Evolutionary conservation across 805 yeast species (phyloP), one percentile per base, ranked within the genome.

Genomic region (Ogataea naganishii): DNA sequence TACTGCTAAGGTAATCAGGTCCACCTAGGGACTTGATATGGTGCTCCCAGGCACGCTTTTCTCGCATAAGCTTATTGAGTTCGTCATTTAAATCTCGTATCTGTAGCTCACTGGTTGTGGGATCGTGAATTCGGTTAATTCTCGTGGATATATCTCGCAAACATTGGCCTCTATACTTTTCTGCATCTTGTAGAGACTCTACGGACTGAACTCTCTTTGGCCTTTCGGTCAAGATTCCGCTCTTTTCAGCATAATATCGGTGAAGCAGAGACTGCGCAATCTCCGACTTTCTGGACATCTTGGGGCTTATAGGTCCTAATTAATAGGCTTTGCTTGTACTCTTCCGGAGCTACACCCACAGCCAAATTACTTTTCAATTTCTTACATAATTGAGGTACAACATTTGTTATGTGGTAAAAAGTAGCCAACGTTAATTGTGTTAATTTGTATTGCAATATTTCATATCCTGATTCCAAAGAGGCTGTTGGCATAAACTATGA

Each of bases 231-330:
- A 33, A 42, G 27, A 12, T 61, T 58, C 39, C 69, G 5, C 74
- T 76, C 46, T 72, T 72, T 37, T 69, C 72, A 24, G 71, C 78
- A 30, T 80, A 78, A 46, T 65, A 76, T 27, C 85, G 60, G 40
- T 71, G 72, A 32, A 83, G 67, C 31, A 77, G 66, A 1, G 86
- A 71, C 48, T 80, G 81, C 4, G 89, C 78, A 45, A 77, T 80
- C 43, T 84, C 94, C 20, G 68, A 66, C 47, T 81, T 81, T 37
- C 92, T 58, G 20, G 92, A 79, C 94, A 83, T 82, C 20, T 15
- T 28, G n/a, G 14, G 21, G 14, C 18, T 15, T 4, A 14, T 22
- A 22, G 12, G 24, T 15, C 14, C 15, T 22, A 22, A 10, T n/a
- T n/a, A n/a, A n/a, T n/a, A n/a, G n/a, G n/a, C n/a, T n/a, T n/a